These are phyloP conservation scores for Capsicum pubescens DNA, from an alignment of 257 asterid species.

Conservation along the genomic window DNA sequence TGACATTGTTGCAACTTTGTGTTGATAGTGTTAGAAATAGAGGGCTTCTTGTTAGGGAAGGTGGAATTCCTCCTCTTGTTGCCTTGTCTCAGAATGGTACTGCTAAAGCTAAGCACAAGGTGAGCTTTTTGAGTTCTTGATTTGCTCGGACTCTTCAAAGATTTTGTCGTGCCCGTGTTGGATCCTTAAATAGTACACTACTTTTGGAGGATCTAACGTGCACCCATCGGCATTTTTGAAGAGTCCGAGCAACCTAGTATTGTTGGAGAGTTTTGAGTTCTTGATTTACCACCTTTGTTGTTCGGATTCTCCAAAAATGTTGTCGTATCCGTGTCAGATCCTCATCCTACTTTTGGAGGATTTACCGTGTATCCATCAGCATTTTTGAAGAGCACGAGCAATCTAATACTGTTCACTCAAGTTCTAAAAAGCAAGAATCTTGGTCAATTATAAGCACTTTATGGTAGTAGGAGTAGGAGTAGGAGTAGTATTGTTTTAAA, in stretches of 20 bases:
- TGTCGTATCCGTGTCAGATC: neutral
- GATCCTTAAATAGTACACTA: neutral
- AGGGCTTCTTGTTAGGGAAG: slow-evolving; percentile 91
- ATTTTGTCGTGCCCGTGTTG: neutral
- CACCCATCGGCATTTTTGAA: neutral
- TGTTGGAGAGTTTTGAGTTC: neutral
- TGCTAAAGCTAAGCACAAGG: slow-evolving; percentile 94
- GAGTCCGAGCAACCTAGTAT: neutral
- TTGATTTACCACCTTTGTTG: neutral
- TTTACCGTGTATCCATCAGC: neutral
- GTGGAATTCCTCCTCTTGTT: slow-evolving; percentile 95
- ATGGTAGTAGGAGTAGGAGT: neutral
- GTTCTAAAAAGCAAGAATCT: neutral
- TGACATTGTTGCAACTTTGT: slow-evolving; percentile 83
- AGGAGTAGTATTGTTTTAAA: neutral
- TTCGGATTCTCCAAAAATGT: neutral
- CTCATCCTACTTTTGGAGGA: neutral
- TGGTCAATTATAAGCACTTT: neutral
- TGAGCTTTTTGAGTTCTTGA: slow-evolving; percentile 36
- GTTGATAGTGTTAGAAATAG: slow-evolving; percentile 76
- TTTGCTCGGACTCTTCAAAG: neutral
- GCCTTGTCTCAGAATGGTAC: slow-evolving; percentile 90
- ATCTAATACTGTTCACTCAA: neutral
- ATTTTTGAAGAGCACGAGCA: neutral
- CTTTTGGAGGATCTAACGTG: neutral